Base-by-base conservation (phyloP, 768 basidiomycete genomes). In the Macrolepiota fuliginosa region DNA sequence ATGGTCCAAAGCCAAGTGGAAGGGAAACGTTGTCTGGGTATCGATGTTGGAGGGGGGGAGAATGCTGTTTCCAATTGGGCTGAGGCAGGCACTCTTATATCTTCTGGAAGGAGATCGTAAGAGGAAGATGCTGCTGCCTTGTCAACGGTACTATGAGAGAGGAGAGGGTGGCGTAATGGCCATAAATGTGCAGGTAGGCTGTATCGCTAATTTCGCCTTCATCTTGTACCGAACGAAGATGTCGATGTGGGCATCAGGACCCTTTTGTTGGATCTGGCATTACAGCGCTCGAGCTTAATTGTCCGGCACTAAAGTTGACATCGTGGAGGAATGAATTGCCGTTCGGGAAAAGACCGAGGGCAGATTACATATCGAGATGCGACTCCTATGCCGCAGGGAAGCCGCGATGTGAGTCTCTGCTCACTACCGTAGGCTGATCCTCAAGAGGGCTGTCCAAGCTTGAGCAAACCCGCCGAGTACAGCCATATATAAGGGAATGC, bases 71-170 rank as follows among this genome's bases (percentile, higher is more conserved):
- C 27, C 24, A 25, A 47, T 24, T 45, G 24, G 27, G 45, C 4
- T 15, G 13, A 35, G 22, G 45, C 17, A 35, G 32, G 52, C 6
- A 9, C 35, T 22, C 36, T 32, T 61, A 61, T 54, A 61, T 54
- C 39, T 32, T 45, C 59, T 15, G n/a, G 22, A 47, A 46, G 40
- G 29, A 32, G 25, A 39, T 32, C 52, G 37, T 52, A 46, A 46
- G 45, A 29, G 53, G 60, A 55, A 50, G 60, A 17, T 25, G 22
- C 53, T 47, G 60, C 60, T 61, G 35, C 60, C 60, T 61, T 61
- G 60, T 61, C 60, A 61, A 61, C 60, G 45, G 59, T 47, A 54
- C 45, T 61, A 54, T 61, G 60, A 61, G 52, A 61, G 57, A 58
- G 57, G 57, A 17, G 59, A 54, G 49, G 36, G 45, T 61, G 53